phyloP scores from a whole-genome alignment of 495 filamentous ascomycete species.

The Talaromyces ruber region DNA sequence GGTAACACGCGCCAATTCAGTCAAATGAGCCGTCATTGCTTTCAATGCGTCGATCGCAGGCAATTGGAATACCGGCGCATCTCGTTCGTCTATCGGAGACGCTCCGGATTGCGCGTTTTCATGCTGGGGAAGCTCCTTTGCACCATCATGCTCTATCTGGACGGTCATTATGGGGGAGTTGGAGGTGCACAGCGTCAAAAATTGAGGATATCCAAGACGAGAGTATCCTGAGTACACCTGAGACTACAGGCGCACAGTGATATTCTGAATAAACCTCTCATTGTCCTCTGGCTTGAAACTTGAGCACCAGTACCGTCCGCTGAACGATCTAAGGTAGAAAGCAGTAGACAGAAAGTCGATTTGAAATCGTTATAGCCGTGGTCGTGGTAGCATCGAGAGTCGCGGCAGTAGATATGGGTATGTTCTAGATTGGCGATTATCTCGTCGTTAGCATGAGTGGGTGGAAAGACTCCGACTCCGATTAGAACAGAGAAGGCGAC shows the following conservation, averaged over 20 bases:
- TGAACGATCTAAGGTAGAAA: not conserved
- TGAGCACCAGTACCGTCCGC: slow-evolving; percentile 8
- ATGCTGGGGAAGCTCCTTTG: slow-evolving; percentile 9
- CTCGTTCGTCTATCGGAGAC: not conserved
- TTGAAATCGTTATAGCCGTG: not conserved
- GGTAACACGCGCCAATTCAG: slow-evolving; percentile 60
- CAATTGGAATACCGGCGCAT: slow-evolving; percentile 60
- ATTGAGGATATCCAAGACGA: not conserved
- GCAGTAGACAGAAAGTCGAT: too few species aligned
- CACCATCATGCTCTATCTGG: slow-evolving; percentile 1
- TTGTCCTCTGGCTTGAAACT: slow-evolving; percentile 16
- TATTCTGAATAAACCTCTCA: slow-evolving; percentile 22
- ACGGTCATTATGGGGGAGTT: slow-evolving; percentile 16
- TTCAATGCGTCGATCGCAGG: slow-evolving; percentile 68
- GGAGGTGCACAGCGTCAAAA: not conserved
- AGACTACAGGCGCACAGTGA: slow-evolving; percentile 22
- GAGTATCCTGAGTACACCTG: slow-evolving; percentile 14
- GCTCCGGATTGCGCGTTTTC: not conserved
- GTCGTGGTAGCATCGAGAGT: not conserved
- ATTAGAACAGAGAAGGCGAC: not conserved
- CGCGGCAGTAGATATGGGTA: not conserved
- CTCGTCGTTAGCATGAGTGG: not conserved
- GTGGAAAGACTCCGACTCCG: not conserved
- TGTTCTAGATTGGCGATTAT: not conserved
- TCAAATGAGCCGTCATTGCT: slow-evolving; percentile 63